Evolutionary conservation across 1,284 basidiomycete genomes (phyloP), one percentile per base, ranked within the genome.

Genomic region (Ceratorhiza oryzae-sativae): DNA sequence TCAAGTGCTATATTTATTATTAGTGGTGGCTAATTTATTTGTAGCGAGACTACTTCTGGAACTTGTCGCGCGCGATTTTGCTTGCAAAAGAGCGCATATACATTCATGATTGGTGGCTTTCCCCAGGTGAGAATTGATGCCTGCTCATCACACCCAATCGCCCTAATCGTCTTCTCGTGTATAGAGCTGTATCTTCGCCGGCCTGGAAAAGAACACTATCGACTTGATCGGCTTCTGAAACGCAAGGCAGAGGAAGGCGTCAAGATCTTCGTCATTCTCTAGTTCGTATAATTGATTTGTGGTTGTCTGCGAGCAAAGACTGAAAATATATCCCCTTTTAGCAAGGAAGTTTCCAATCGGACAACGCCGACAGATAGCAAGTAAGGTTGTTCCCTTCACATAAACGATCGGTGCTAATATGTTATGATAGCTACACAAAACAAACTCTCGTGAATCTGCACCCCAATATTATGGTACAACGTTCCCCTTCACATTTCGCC

Each of bases 61-160:
- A 97, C 78, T 82, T 99, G n/a, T 95, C 94, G 36, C 88, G 94
- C 58, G 97, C 97, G 0, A 92, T 99, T 65, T 84, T 93, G 61
- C 86, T 97, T 76, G 97, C 97, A 2, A 92, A 91, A 78, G 93
- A 97, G 77, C 87, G 85, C 27, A 93, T 96, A 73, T 94, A 94
- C 78, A 97, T 97, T 48, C 95, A 97, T 78, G 94, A 95, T 80
- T 97, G 95, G 95, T 97, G 95, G 95, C 81, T 95, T 36, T 93
- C 91, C 23, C 92, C 93, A 87, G n/a, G n/a, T n/a, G n/a, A n/a
- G n/a, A n/a, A n/a, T n/a, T n/a, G n/a, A n/a, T n/a, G n/a, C n/a
- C n/a, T n/a, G n/a, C n/a, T n/a, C n/a, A n/a, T n/a, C n/a, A n/a
- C n/a, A n/a, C n/a, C n/a, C n/a, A n/a, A n/a, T n/a, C n/a, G n/a